Conservation (phyloP, 768 basidiomycete genomes). For the Polyporus arcularius region DNA sequence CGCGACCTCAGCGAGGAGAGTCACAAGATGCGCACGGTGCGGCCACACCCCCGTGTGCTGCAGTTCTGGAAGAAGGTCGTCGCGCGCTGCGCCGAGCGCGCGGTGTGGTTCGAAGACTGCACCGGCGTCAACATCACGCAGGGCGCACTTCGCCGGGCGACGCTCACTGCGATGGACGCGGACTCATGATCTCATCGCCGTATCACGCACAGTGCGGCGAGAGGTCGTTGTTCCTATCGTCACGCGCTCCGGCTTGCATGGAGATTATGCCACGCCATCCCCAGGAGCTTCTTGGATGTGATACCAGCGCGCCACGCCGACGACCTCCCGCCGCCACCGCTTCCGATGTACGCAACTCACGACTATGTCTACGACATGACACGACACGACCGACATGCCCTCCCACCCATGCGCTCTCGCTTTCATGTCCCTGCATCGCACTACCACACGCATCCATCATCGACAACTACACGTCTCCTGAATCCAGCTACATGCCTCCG, state of each 20-base stretch:
- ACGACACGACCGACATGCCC: neutral
- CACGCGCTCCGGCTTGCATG: neutral
- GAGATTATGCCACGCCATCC: neutral
- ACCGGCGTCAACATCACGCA: conserved; percentile 57
- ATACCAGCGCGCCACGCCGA: neutral
- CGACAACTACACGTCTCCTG: neutral
- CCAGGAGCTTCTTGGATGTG: neutral
- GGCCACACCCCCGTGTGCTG: conserved; percentile 37
- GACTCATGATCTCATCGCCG: neutral
- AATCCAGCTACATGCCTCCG: neutral
- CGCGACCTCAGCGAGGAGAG: conserved; percentile 66
- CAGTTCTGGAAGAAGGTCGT: conserved; percentile 44
- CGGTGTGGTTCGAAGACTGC: conserved; percentile 69
- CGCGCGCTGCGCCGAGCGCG: conserved; percentile 49
- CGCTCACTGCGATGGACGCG: neutral
- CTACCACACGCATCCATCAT: neutral
- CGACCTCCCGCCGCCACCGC: no score
- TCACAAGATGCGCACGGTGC: conserved; percentile 50
- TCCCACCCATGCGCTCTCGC: neutral
- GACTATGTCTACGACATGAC: conserved; percentile 4
- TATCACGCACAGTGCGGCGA: neutral
- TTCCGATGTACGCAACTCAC: neutral
- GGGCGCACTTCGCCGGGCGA: conserved; percentile 41
- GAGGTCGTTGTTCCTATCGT: neutral
- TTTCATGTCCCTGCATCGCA: neutral